Percentiles rank a stretch among this genome's conserved stretches.
phyloP scores from a whole-genome alignment of 2,329 filamentous ascomycete genomes.

The Penicillium aurantiogriseum region DNA sequence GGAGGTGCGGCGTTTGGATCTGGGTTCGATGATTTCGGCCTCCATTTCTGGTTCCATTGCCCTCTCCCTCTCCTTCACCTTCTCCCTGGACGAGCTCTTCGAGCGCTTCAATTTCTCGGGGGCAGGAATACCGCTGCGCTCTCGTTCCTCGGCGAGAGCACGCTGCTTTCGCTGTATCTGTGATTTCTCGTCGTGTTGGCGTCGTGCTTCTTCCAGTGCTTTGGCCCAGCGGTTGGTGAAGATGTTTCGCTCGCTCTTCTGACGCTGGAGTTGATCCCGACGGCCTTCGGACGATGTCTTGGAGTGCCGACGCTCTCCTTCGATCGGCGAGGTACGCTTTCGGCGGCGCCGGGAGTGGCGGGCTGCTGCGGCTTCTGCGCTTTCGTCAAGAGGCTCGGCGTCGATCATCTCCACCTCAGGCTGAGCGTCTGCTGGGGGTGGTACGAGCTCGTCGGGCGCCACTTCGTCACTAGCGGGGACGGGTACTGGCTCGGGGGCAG shows the following conservation, averaged over 20 bases:
- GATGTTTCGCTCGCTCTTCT: conserved; percentile 34
- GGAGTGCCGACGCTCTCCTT: conserved; percentile 37
- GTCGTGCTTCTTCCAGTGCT: conserved; percentile 38
- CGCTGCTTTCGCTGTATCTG: conserved; percentile 23
- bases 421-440: not conserved
- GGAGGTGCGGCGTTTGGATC: conserved; percentile 13
- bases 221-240: conserved; percentile 36
- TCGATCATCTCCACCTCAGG: conserved; percentile 2
- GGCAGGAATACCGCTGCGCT: conserved; percentile 16
- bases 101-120: conserved; percentile 18
- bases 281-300: conserved; percentile 39
- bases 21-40: conserved; percentile 11
- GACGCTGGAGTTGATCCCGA: conserved; percentile 29
- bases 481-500: conserved; percentile 7
- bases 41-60: conserved; percentile 11
- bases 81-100: conserved; percentile 17
- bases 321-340: conserved; percentile 29
- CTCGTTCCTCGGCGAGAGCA: conserved; percentile 21
- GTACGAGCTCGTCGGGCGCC: conserved; percentile 5
- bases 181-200: conserved; percentile 36
- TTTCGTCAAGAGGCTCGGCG: conserved; percentile 6
- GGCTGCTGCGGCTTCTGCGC: conserved; percentile 10
- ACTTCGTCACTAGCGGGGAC: conserved; percentile 10
- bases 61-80: conserved; percentile 6
- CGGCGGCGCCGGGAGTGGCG: conserved; percentile 31